Conservation (phyloP, 2,329 filamentous ascomycete species). For the Arthrobotrys megalospora region DNA sequence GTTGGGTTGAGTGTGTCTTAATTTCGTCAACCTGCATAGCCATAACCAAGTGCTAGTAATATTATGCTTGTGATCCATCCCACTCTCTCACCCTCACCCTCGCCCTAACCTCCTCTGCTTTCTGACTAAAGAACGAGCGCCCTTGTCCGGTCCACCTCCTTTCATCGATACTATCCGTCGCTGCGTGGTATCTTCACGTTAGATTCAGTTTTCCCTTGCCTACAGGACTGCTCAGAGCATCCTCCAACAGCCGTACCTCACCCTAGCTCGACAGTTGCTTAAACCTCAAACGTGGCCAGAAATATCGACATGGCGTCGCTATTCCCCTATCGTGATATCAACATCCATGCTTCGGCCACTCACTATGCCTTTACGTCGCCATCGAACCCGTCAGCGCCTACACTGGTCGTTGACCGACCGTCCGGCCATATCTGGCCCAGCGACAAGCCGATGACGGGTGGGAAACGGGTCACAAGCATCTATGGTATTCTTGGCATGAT, state of each 20-base stretch:
- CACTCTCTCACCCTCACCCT: conserved; percentile 23
- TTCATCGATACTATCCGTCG: conserved; percentile 16
- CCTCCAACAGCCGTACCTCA: background rate
- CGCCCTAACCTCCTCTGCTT: background rate
- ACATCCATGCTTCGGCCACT: conserved; percentile 90
- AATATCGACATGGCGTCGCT: conserved; percentile 69
- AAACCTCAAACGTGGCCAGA: conserved; percentile 59
- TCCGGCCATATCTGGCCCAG: conserved; percentile 90
- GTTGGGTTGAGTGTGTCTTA: conserved; percentile 42
- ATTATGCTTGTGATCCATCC: conserved; percentile 37
- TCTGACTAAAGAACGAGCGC: background rate
- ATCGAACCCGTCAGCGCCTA: conserved; percentile 88
- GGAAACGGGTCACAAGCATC: conserved; percentile 91
- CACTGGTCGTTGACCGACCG: conserved; percentile 89
- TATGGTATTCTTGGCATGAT: conserved; percentile 95
- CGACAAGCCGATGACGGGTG: conserved; percentile 81
- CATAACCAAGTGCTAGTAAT: conserved; percentile 5
- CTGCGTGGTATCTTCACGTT: conserved; percentile 2
- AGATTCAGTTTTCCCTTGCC: background rate
- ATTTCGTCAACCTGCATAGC: conserved; percentile 60
- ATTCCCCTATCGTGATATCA: conserved; percentile 93
- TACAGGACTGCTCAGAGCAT: background rate
- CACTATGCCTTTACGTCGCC: conserved; percentile 98
- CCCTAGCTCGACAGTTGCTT: conserved; percentile 23
- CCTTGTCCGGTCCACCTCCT: conserved; percentile 5